phyloP scores from a whole-genome alignment of 805 yeast species.

The Candida maris region DNA sequence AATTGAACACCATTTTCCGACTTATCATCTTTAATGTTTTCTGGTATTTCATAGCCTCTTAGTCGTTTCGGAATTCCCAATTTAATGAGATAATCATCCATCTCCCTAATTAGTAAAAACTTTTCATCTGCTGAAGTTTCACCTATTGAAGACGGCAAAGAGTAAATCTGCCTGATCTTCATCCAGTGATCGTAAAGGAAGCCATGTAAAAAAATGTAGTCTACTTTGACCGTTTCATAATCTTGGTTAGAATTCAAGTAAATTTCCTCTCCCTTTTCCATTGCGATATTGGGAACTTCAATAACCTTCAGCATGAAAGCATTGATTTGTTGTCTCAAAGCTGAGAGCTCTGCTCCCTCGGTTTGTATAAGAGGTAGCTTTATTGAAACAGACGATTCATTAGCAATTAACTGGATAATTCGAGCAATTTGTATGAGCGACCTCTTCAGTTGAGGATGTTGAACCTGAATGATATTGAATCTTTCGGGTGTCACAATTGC shows the following conservation, averaged over 20 bases:
- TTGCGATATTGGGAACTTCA: slow-evolving; percentile 8
- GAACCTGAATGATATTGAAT: slow-evolving; percentile 23
- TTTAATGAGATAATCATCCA: slow-evolving; percentile 45
- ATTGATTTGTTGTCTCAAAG: slow-evolving; percentile 37
- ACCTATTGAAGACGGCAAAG: slow-evolving; percentile 12
- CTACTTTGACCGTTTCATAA: slow-evolving; percentile 24
- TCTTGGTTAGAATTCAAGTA: slow-evolving; percentile 18
- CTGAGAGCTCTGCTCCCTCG: slow-evolving; percentile 38
- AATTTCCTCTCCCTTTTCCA: slow-evolving; percentile 7
- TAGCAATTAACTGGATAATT: slow-evolving; percentile 81
- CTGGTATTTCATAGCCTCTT: slow-evolving; percentile 54
- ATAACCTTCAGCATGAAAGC: slow-evolving; percentile 37
- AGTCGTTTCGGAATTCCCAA: slow-evolving; percentile 60
- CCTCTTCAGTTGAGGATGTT: slow-evolving; percentile 40
- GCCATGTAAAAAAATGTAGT: slow-evolving; percentile 39
- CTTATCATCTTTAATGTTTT: slow-evolving; percentile 45
- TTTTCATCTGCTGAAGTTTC: slow-evolving; percentile 16
- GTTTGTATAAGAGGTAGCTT: slow-evolving; percentile 54
- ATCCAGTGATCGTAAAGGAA: slow-evolving; percentile 49
- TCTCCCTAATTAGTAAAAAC: slow-evolving; percentile 31
- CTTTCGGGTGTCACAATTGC: slow-evolving; percentile 87
- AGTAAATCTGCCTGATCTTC: slow-evolving; percentile 23
- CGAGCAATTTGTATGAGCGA: slow-evolving; percentile 77
- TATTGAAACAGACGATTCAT: slow-evolving; percentile 63
- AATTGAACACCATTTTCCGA: slow-evolving; percentile 47